Evolutionary conservation across 495 filamentous ascomycete species (phyloP), one percentile per base, ranked within the genome.

Genomic region (Penicillium maclennaniae): DNA sequence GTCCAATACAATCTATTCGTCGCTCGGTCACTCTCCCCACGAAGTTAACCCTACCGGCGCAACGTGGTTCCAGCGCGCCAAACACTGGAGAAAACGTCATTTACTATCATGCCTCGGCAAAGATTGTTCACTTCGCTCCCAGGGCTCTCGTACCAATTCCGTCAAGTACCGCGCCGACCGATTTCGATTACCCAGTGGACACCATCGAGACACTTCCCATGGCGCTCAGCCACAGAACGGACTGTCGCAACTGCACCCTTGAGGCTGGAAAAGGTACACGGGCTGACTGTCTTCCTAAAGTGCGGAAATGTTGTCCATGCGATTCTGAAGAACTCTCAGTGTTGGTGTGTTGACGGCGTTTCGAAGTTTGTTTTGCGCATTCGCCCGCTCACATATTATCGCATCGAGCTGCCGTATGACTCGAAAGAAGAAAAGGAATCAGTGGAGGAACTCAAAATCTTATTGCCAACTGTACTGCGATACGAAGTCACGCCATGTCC

Each of bases 401-500:
- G 91, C 40, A 93, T 96, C 58, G 91, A 96, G 59, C 65, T 96
- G 7, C 88, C 91, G 2, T 75, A 80, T 38, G 70, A 72, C 14
- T 79, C 78, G 0, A 67, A 77, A 0, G 83, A 86, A 21, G 83
- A 93, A 51, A 70, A 73, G 31, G 60, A 62, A 15, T 76, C 78
- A 48, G 83, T 87, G 14, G 77, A 79, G 46, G 74, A 84, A 26
- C 66, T 96, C 49, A 91, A 89, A 55, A 63, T 65, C 7, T 83
- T 88, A n/a, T 69, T 96, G 20, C 75, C 75, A 21, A 80, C 80
- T 50, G 76, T 95, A 5, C 71, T 95, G 40, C 83, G 84, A 49
- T 96, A 92, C 65, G 91, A 96, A 69, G 87, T 87, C 54, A 96
- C 90, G 0, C 80, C 82, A 43, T 95, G 89, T 73, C 91, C 91